Conservation (phyloP, 495 filamentous ascomycete genomes). For the Hypoxylon intermedium region DNA sequence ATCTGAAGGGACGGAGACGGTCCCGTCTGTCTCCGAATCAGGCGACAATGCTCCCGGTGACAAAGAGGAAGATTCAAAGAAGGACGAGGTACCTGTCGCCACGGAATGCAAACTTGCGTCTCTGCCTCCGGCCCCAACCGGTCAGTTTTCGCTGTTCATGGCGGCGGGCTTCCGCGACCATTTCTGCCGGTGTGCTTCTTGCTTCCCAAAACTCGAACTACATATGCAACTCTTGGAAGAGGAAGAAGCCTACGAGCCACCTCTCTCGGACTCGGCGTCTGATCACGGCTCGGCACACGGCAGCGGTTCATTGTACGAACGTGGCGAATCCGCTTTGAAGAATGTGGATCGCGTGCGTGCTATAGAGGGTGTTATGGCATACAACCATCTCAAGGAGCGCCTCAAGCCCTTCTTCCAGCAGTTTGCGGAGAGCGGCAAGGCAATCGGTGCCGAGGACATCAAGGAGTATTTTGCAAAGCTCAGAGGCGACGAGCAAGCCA, state of each 20-base stretch:
- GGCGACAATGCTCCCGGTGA: slow-evolving; percentile 16
- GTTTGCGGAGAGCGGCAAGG: slow-evolving; percentile 87
- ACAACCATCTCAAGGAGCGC: slow-evolving; percentile 92
- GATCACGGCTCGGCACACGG: slow-evolving; percentile 58
- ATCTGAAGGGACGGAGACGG: slow-evolving; percentile 22
- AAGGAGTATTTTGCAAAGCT: slow-evolving; percentile 94
- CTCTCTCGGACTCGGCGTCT: slow-evolving; percentile 63
- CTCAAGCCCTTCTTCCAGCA: slow-evolving; percentile 90
- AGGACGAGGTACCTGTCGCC: slow-evolving; percentile 25
- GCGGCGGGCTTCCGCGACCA: slow-evolving; percentile 74
- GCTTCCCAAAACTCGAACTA: slow-evolving; percentile 72
- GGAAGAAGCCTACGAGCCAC: slow-evolving; percentile 91
- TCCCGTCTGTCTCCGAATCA: slow-evolving; percentile 12
- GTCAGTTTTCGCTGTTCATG: slow-evolving; percentile 80
- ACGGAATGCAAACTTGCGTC: slow-evolving; percentile 52
- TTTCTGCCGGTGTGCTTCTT: slow-evolving; percentile 77
- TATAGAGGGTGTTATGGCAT: slow-evolving; percentile 97
- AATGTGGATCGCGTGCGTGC: slow-evolving; percentile 90
- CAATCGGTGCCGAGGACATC: slow-evolving; percentile 91
- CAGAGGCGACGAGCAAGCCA: slow-evolving; percentile 77
- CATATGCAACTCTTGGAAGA: slow-evolving; percentile 87
- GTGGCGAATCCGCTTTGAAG: slow-evolving; percentile 86
- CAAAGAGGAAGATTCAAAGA: slow-evolving; percentile 38
- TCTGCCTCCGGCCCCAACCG: slow-evolving; percentile 60
- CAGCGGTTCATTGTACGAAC: slow-evolving; percentile 78